Base-by-base conservation (phyloP, 306 rosid genomes). In the Inga oerstediana region DNA sequence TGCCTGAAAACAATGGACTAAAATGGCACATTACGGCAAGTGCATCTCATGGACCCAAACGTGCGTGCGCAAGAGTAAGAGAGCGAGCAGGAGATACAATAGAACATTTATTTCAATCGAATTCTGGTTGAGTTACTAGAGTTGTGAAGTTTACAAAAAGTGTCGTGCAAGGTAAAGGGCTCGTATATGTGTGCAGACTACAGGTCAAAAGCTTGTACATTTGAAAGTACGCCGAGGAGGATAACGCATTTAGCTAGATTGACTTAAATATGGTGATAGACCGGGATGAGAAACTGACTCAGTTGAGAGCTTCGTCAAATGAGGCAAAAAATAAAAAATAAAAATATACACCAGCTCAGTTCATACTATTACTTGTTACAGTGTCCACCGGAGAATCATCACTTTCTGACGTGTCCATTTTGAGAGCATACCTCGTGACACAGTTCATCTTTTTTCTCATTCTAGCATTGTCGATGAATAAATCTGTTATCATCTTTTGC, bases 401-500 rank as follows among this genome's bases (percentile, higher is more conserved):
- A 68, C 81, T 87, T 78, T 70, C 85, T 77, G 88, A 80, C 80
- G 49, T 74, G 74, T 86, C 90, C 85, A 74, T 58, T 86, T 80
- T 88, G 83, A 87, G 87, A 80, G 92, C 83, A 54, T 64, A 84
- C 68, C 87, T 87, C 62, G 90, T 58, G 51, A 89, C 44, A 30
- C 79, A 74, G 78, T 89, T 95, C 70, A 95, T 90, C 94, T 89
- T 94, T 89, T 91, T 95, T 88, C 98, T 91, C 90, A 95, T 86
- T 85, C 91, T 90, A 59, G 91, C 93, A 72, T 90, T 92, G 70
- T 95, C 98, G 0, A 85, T 44, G 83, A 95, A 88, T 77, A 93
- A 79, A 74, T 91, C 94, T 44, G 88, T 85, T 44, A 95, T 82
- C 75, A 88, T 61, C 91, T 86, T 96, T 84, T 92, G 86, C 86